Evolutionary conservation across 1,284 basidiomycete species (phyloP).

Genomic region (Fomitopsis schrenkii): DNA sequence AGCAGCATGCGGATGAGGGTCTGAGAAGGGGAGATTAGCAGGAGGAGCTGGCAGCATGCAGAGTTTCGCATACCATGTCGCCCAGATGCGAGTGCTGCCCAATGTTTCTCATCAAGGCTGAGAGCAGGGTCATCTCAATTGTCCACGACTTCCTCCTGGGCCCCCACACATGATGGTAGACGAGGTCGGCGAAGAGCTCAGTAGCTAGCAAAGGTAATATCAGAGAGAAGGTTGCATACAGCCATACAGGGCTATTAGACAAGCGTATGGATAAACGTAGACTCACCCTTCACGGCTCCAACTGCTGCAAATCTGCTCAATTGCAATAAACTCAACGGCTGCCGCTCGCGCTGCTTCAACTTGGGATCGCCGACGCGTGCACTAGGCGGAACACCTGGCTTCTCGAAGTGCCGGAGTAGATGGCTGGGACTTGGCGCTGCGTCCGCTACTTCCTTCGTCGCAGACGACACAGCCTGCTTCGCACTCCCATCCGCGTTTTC

Average conservation of each 20-base stretch:
- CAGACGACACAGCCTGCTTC: neutral
- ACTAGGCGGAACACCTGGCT: conserved; percentile 68
- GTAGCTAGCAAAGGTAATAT: conserved; percentile 44
- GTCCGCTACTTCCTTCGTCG: neutral
- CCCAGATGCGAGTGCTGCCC: conserved; percentile 82
- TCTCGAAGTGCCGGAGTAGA: conserved; percentile 58
- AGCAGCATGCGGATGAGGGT: conserved; percentile 76
- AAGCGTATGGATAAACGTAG: neutral
- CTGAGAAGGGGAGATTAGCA: conserved; percentile 29
- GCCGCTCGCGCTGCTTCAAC: conserved; percentile 49
- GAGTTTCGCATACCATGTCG: conserved; percentile 58
- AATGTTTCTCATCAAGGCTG: conserved; percentile 83
- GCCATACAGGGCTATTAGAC: neutral
- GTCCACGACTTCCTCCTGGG: conserved; percentile 86
- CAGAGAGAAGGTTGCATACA: neutral
- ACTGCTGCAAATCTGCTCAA: conserved; percentile 66
- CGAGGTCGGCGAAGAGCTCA: conserved; percentile 62
- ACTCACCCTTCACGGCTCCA: conserved; percentile 61
- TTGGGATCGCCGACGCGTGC: conserved; percentile 59
- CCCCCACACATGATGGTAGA: conserved; percentile 74
- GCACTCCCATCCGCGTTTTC: neutral
- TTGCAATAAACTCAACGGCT: conserved; percentile 58
- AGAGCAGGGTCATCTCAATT: conserved; percentile 83
- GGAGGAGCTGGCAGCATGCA: neutral
- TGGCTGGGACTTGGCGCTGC: conserved; percentile 8